These are phyloP conservation scores for Penicillium sclerotiorum DNA, from an alignment of 2,329 filamentous ascomycete genomes.

Conservation along the genomic window DNA sequence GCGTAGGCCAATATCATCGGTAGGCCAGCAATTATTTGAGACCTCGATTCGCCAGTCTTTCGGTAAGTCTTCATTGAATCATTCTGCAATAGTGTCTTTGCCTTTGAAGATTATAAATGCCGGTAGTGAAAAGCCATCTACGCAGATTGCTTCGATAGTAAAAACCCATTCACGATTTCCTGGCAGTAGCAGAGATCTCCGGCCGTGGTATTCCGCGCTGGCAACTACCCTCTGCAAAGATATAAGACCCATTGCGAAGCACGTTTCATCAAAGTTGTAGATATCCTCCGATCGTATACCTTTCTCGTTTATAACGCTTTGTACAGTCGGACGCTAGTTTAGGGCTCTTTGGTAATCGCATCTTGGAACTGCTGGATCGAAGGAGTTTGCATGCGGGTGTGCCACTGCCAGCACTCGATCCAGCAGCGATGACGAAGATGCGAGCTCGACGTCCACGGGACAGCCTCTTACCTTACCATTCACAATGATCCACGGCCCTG, in stretches of 20 bases:
- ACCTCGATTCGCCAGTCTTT: slow-evolving; percentile 7
- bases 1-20: neutral
- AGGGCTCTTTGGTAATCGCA: slow-evolving; percentile 41
- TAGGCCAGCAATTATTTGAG: slow-evolving; percentile 9
- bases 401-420: too few species aligned
- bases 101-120: slow-evolving; percentile 4
- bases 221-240: slow-evolving; percentile 10
- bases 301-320: slow-evolving; percentile 19
- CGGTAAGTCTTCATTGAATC: slow-evolving; percentile 2
- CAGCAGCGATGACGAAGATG: too few species aligned
- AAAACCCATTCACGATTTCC: slow-evolving; percentile 17
- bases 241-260: slow-evolving; percentile 8
- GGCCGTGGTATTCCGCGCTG: neutral
- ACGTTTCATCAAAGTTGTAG: slow-evolving; percentile 15
- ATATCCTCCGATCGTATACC: slow-evolving; percentile 10
- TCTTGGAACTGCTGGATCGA: too few species aligned
- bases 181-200: slow-evolving; percentile 10
- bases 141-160: slow-evolving; percentile 3
- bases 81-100: slow-evolving; percentile 1
- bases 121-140: slow-evolving; percentile 4
- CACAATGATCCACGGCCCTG: too few species aligned
- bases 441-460: too few species aligned
- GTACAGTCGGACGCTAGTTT: slow-evolving; percentile 10
- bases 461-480: too few species aligned
- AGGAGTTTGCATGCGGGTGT: too few species aligned